Evolutionary conservation across 495 filamentous ascomycete genomes (phyloP).

Genomic region (Annulohypoxylon moriforme): DNA sequence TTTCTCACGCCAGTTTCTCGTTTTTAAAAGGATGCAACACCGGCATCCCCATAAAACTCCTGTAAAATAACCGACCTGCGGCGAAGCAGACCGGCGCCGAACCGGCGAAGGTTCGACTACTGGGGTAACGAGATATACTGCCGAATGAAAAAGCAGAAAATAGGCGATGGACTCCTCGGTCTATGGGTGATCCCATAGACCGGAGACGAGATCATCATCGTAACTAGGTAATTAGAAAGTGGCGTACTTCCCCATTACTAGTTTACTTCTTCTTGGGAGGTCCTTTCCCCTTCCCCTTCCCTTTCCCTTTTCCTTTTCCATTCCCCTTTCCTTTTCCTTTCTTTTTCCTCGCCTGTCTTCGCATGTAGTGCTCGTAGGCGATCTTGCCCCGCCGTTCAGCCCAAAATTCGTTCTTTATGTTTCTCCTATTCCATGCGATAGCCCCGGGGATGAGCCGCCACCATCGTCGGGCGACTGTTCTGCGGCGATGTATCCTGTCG

Average conservation of each 20-base stretch:
- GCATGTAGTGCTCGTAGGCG: not conserved
- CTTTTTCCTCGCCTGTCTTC: not conserved
- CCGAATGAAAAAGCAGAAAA: too few species aligned
- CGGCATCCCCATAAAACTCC: not conserved
- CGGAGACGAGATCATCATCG: too few species aligned
- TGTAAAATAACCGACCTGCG: not conserved
- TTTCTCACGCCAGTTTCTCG: not conserved
- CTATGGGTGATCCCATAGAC: too few species aligned
- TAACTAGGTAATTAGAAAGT: too few species aligned
- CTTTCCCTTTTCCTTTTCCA: too few species aligned
- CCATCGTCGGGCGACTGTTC: too few species aligned
- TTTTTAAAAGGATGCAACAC: not conserved
- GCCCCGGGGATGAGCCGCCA: too few species aligned
- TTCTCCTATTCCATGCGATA: too few species aligned
- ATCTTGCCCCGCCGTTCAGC: not conserved
- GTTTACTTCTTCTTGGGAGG: too few species aligned
- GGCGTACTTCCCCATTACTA: too few species aligned
- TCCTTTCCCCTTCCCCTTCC: too few species aligned
- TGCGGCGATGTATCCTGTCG: not conserved
- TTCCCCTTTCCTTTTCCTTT: not conserved
- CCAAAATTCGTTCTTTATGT: not conserved
- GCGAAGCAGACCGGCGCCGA: conserved; percentile 17
- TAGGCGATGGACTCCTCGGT: too few species aligned
- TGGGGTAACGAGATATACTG: not conserved
- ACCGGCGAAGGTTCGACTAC: conserved; percentile 18